Conservation (phyloP, 2,329 filamentous ascomycete genomes). For the Amauroascus niger region DNA sequence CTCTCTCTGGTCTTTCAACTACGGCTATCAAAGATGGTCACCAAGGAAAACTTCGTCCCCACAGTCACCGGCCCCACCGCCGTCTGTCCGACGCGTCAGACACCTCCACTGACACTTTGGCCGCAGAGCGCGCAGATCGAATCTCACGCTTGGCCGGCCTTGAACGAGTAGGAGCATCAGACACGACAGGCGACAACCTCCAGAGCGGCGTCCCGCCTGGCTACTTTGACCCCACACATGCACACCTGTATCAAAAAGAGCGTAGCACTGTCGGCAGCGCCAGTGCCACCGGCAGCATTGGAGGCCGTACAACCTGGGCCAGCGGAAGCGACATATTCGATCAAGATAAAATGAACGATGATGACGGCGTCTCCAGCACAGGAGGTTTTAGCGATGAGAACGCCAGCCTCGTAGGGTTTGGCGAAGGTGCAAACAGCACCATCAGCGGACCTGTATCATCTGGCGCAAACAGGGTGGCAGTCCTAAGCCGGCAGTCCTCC, state of each 20-base stretch:
- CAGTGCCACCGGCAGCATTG: conserved; percentile 66
- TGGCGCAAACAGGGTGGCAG: conserved; percentile 34
- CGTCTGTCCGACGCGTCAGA: conserved; percentile 49
- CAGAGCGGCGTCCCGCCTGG: not conserved
- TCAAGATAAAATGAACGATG: conserved; percentile 62
- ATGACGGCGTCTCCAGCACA: conserved; percentile 52
- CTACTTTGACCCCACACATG: conserved; percentile 23
- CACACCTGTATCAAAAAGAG: conserved; percentile 58
- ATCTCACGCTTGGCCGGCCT: conserved; percentile 92
- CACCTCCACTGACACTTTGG: conserved; percentile 62
- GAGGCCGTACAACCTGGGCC: conserved; percentile 60
- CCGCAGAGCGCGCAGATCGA: conserved; percentile 86
- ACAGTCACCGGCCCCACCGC: conserved; percentile 44
- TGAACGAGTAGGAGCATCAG: conserved; percentile 62
- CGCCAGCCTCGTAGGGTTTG: conserved; percentile 80
- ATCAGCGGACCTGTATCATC: conserved; percentile 66
- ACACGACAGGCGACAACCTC: not conserved
- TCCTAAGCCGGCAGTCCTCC: conserved; percentile 27
- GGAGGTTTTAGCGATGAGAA: conserved; percentile 80
- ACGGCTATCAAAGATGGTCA: conserved; percentile 96
- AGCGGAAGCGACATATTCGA: conserved; percentile 50
- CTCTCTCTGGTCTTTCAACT: conserved; percentile 81
- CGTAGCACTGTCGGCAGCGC: conserved; percentile 83
- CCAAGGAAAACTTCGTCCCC: conserved; percentile 63
- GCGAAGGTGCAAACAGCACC: conserved; percentile 79